Conservation (phyloP, 2,329 filamentous ascomycete species). For the Curvularia spicifera region DNA sequence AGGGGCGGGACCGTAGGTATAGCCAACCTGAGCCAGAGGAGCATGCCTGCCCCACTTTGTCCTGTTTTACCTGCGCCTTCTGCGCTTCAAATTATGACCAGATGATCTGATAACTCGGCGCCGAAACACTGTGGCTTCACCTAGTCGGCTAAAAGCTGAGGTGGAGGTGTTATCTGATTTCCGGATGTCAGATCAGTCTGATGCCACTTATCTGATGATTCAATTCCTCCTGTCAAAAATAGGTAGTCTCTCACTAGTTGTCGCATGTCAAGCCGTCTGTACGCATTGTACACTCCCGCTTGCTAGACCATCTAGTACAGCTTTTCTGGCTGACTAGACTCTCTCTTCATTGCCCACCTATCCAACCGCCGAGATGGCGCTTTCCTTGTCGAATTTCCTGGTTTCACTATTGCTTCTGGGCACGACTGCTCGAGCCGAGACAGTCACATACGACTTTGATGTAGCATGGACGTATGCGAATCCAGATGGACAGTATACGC, state of each 20-base stretch:
- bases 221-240: conserved; percentile 4
- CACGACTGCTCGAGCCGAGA: conserved; percentile 34
- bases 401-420: conserved; percentile 42
- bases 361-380: conserved; percentile 47
- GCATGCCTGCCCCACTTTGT: conserved; percentile 15
- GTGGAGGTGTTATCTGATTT: conserved; percentile 34
- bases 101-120: conserved; percentile 36
- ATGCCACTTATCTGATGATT: conserved; percentile 8
- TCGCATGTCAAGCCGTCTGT: conserved; percentile 2
- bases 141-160: conserved; percentile 2
- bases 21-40: not conserved
- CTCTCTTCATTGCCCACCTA: not conserved
- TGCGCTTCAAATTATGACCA: conserved; percentile 5
- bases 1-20: not conserved
- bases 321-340: conserved; percentile 17
- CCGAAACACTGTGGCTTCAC: conserved; percentile 10
- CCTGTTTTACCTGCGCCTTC: conserved; percentile 10
- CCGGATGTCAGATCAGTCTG: conserved; percentile 1
- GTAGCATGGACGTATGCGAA: conserved; percentile 62
- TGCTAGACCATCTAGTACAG: conserved; percentile 5
- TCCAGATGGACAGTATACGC: conserved; percentile 59
- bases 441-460: conserved; percentile 59
- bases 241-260: conserved; percentile 1
- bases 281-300: not conserved
- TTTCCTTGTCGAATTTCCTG: conserved; percentile 54